Base-by-base conservation (phyloP, 2,329 filamentous ascomycete species). In the Colletotrichum lini region DNA sequence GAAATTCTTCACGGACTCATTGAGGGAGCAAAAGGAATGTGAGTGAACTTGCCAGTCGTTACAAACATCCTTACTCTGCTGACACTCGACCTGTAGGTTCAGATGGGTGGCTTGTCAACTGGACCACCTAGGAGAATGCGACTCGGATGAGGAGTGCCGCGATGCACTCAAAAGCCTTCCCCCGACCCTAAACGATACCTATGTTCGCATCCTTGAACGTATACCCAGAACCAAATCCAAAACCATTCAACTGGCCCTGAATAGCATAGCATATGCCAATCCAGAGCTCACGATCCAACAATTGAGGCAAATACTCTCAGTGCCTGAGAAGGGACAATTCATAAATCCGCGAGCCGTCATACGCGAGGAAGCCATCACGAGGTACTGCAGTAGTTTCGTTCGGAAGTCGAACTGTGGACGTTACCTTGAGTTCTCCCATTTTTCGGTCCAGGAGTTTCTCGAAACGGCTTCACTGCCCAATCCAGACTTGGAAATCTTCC, bases 31-130 rank as follows among this genome's bases (percentile, higher is more conserved):
- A 38, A 38, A 4, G 62, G 62, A 53, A 70, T 70, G 62, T 70
- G 4, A 66, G 67, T n/a, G 5, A 13, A 23, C 13, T 18, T 13
- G 23, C 4, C 2, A 2, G 4, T 0, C 5, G 3, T 10, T 23
- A 23, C 23, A 23, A 23, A 23, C 1, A 7, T 2, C n/a, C 18
- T 35, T 7, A 47, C 58, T n/a, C 23, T 5, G 7, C 40, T 49
- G 6, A 66, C 49, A n/a, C 16, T 13, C 12, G 1, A 2, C 2
- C 6, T 0, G 0, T 15, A 70, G 67, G 67, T 70, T 67, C 2
- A 40, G 67, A 45, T 70, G 67, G 62, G 67, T 70, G 0, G 21
- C 67, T 0, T 70, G 67, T 50, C 67, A 70, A 47, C 1, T 70
- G 12, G 67, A 67, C 6, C 54, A 70, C 16, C 56, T 70, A 0